phyloP scores from a whole-genome alignment of 2,329 filamentous ascomycete genomes.

The Monilinia laxa region DNA sequence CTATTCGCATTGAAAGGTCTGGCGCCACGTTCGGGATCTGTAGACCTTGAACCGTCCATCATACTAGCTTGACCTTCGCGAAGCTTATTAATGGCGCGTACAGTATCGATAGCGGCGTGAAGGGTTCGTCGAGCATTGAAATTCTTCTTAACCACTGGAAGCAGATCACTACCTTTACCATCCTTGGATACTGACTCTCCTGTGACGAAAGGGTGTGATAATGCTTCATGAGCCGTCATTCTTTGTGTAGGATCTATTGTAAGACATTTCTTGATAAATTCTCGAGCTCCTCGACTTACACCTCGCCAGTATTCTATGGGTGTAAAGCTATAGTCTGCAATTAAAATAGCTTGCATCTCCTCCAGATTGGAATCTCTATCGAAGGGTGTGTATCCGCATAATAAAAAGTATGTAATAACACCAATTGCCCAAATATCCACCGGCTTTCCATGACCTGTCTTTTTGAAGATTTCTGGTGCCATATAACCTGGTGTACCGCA shows the following conservation, averaged over 20 bases:
- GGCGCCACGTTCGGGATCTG: conserved; percentile 49
- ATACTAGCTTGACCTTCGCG: conserved; percentile 59
- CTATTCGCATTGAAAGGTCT: conserved; percentile 41
- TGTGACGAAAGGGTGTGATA: conserved; percentile 65
- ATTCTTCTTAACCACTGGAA: conserved; percentile 72
- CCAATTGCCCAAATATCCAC: conserved; percentile 98
- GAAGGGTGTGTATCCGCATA: conserved; percentile 97
- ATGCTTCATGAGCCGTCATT: conserved; percentile 84
- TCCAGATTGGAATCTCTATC: conserved; percentile 96
- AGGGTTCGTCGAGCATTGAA: conserved; percentile 69
- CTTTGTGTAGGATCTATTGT: conserved; percentile 84
- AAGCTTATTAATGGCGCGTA: conserved; percentile 69
- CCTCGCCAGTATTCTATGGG: conserved; percentile 95
- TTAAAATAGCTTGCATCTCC: conserved; percentile 98
- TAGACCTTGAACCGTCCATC: conserved; percentile 60
- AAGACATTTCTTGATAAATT: conserved; percentile 89
- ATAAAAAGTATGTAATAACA: conserved; percentile 96
- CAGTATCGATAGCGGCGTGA: conserved; percentile 69
- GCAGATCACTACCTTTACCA: conserved; percentile 59
- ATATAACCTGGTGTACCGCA: conserved; percentile 98
- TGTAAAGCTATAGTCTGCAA: conserved; percentile 93
- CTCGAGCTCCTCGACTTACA: conserved; percentile 79
- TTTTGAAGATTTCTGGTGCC: conserved; percentile 99
- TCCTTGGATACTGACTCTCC: conserved; percentile 48
- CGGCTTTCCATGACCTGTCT: conserved; percentile 95